Conservation (phyloP, 192 early-diverging fungal species). For the Linnemannia hyalina region DNA sequence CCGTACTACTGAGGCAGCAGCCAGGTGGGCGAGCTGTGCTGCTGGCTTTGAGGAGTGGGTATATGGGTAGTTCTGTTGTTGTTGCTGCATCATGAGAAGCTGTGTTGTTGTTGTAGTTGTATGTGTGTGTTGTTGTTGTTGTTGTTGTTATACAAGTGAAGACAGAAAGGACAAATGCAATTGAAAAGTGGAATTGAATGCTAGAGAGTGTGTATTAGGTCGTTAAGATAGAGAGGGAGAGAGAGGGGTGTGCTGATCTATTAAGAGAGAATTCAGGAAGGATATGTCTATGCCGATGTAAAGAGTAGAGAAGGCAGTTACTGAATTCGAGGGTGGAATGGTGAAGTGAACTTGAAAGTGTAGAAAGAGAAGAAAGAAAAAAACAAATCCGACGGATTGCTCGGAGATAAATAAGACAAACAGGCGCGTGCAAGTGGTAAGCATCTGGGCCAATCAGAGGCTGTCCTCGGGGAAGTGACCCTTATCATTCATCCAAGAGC, state of each 20-base stretch:
- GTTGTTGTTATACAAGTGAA: background rate
- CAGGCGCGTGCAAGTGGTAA: background rate
- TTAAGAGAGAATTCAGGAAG: background rate
- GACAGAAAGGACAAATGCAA: background rate
- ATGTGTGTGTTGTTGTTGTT: background rate
- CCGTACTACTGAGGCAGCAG: conserved; percentile 28
- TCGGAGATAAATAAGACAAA: conserved; percentile 9
- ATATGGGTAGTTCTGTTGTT: conserved; percentile 41
- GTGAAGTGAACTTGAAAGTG: background rate
- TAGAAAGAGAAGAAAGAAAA: conserved; percentile 7
- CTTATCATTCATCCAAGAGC: background rate
- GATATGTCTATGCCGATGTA: background rate
- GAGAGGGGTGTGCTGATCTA: background rate
- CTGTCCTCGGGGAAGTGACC: background rate
- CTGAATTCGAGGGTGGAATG: background rate
- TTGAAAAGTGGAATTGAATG: background rate
- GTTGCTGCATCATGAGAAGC: conserved; percentile 34
- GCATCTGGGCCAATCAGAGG: background rate
- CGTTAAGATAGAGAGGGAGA: background rate
- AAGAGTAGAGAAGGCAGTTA: background rate
- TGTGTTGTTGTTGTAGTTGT: background rate
- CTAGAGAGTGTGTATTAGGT: background rate
- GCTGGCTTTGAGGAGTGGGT: conserved; percentile 32
- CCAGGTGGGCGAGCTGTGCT: background rate
- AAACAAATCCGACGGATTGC: background rate